These are phyloP conservation scores for Nakazawaea anatomiae DNA, from an alignment of 805 yeast species.

Conservation along the genomic window DNA sequence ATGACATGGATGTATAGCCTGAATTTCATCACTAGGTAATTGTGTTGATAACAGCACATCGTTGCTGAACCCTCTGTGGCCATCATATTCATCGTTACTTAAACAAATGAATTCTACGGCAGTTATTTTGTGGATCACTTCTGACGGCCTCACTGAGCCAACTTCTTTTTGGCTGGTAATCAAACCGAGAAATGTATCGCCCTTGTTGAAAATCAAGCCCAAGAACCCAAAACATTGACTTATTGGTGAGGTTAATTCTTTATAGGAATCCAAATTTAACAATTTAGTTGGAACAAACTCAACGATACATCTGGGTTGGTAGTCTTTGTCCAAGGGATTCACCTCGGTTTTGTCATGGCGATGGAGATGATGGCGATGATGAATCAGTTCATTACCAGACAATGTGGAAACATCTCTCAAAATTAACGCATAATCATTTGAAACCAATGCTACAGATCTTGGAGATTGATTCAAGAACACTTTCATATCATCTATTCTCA, in stretches of 20 bases:
- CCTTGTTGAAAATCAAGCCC: slow-evolving; percentile 54
- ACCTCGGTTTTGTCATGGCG: slow-evolving; percentile 15
- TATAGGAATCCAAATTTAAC: slow-evolving; percentile 33
- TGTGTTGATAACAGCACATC: slow-evolving; percentile 11
- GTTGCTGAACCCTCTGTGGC: slow-evolving; percentile 13
- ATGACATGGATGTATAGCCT: slow-evolving; percentile 30
- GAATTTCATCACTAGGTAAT: slow-evolving; percentile 14
- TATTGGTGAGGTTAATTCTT: slow-evolving; percentile 32
- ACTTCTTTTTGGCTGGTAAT: slow-evolving; percentile 49
- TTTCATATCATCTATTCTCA: slow-evolving; percentile 36
- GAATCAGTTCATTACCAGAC: not conserved
- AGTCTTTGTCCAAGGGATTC: slow-evolving; percentile 20
- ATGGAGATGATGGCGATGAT: not conserved
- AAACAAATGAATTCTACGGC: slow-evolving; percentile 64
- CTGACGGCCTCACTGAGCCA: slow-evolving; percentile 54
- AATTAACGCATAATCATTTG: slow-evolving; percentile 52
- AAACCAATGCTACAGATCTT: slow-evolving; percentile 61
- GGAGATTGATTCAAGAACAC: slow-evolving; percentile 60
- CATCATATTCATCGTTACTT: slow-evolving; percentile 50
- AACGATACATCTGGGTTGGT: slow-evolving; percentile 36
- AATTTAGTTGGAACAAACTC: slow-evolving; percentile 43
- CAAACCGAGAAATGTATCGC: slow-evolving; percentile 50
- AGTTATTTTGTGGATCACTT: slow-evolving; percentile 46
- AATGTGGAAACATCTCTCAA: slow-evolving; percentile 37
- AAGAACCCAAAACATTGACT: slow-evolving; percentile 46